Percentiles rank a stretch among this genome's conserved stretches.
Evolutionary conservation across 1,284 basidiomycete species (phyloP).

Genomic region (Violaceomyces palustris): DNA sequence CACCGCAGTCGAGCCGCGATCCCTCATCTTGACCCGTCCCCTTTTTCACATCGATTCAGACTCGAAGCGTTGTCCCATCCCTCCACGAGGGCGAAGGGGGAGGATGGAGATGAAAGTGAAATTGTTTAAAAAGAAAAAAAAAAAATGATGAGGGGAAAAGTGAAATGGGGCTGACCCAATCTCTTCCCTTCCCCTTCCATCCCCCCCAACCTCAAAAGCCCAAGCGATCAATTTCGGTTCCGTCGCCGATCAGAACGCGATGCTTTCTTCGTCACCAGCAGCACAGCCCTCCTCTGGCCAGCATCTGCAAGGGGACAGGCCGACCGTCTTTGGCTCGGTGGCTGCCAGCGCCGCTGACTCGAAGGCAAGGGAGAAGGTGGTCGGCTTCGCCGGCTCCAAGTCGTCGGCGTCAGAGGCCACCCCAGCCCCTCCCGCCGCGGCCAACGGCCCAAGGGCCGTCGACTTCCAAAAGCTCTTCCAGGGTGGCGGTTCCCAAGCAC

Average conservation of each 20-base stretch:
- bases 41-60: no score
- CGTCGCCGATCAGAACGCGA: constrained; percentile 52
- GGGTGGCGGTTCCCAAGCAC: constrained; percentile 22
- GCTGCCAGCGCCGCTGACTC: constrained; percentile 37
- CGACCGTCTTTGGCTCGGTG: constrained; percentile 53
- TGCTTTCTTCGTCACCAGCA: constrained; percentile 54
- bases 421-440: constrained; percentile 45
- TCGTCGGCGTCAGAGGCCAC: constrained; percentile 58
- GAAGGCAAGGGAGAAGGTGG: constrained; percentile 46
- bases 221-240: constrained; percentile 54
- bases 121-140: background rate
- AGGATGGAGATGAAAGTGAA: no score
- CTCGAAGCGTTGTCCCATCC: no score
- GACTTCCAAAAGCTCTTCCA: constrained; percentile 53
- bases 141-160: constrained; percentile 1
- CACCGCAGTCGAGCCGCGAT: no score
- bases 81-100: no score
- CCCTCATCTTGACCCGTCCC: no score
- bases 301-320: constrained; percentile 46
- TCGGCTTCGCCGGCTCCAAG: constrained; percentile 35
- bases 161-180: no score
- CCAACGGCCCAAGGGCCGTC: constrained; percentile 17
- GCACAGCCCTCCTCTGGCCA: constrained; percentile 48
- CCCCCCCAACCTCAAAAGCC: no score
- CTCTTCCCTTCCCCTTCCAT: no score